Conservation (phyloP, 495 filamentous ascomycete species). For the Aspergillus olivimuriae region DNA sequence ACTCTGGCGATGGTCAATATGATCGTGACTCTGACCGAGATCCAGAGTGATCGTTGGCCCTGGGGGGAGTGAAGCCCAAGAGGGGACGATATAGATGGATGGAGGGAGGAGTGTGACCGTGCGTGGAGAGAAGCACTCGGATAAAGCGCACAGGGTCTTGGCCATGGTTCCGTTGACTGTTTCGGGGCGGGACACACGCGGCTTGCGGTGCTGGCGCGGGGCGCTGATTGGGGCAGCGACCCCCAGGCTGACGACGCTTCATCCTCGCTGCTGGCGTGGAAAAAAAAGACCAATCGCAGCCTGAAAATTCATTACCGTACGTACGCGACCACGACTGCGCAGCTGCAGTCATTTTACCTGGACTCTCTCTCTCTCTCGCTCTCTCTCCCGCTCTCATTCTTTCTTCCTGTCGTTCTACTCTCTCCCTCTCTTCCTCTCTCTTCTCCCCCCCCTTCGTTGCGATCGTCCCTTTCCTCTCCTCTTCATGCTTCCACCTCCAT, state of each 20-base stretch:
- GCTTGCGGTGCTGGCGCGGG: constrained; percentile 31
- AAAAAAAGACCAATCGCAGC: constrained; percentile 10
- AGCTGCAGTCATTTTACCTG: neutral
- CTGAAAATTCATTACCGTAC: constrained; percentile 5
- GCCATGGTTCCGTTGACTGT: constrained; percentile 21
- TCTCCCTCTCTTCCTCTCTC: constrained; percentile 12
- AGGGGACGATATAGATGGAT: too few relatives aligned
- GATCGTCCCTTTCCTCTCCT: constrained; percentile 4
- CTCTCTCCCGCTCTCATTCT: constrained; percentile 1
- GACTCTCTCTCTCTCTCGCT: neutral
- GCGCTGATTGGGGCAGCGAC: constrained; percentile 35
- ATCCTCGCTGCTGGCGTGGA: constrained; percentile 25
- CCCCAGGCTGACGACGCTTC: constrained; percentile 43
- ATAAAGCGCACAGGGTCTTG: constrained; percentile 29
- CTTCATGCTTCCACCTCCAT: constrained; percentile 4
- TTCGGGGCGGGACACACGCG: constrained; percentile 38
- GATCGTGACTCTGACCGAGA: too few relatives aligned
- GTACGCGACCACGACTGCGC: too few relatives aligned
- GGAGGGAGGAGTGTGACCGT: too few relatives aligned
- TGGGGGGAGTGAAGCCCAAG: too few relatives aligned
- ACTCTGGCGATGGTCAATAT: too few relatives aligned
- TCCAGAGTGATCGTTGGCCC: too few relatives aligned
- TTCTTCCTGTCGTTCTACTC: constrained; percentile 7
- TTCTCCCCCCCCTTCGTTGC: constrained; percentile 4
- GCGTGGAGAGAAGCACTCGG: too few relatives aligned